These are phyloP conservation scores for Patellifolia procumbens DNA, from an alignment of 179 eudicot genomes.

Conservation along the genomic window DNA sequence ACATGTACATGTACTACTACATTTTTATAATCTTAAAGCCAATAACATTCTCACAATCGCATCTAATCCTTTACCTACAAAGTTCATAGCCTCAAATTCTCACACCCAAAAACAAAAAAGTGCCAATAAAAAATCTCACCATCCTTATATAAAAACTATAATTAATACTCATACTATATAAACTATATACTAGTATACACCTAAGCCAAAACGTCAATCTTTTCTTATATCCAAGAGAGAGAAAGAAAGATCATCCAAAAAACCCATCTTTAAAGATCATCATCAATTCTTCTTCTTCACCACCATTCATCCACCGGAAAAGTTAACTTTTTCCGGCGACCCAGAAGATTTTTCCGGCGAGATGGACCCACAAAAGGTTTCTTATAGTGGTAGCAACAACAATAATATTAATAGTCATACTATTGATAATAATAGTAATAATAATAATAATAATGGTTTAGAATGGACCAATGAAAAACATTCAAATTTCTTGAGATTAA, in stretches of 20 bases:
- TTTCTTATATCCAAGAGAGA: background rate
- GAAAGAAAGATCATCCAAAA: background rate
- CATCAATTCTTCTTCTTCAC: background rate
- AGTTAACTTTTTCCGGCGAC: background rate
- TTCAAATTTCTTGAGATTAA: conserved; percentile 44
- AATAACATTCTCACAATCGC: no score
- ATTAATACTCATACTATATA: no score
- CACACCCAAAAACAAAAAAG: no score
- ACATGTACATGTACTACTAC: no score
- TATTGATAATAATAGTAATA: background rate
- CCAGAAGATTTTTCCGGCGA: background rate
- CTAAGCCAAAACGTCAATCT: no score
- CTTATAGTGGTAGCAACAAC: background rate
- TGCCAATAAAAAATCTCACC: no score
- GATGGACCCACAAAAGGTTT: background rate
- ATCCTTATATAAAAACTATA: no score
- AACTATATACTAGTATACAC: no score
- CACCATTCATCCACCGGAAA: background rate
- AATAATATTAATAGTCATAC: background rate
- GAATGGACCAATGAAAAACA: conserved; percentile 64
- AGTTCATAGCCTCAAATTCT: no score
- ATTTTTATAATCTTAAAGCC: no score
- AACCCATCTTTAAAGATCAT: background rate
- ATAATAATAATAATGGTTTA: background rate
- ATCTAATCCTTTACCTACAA: no score